Base-by-base conservation (phyloP, 2,329 filamentous ascomycete species). In the Xylariaceae sp. region DNA sequence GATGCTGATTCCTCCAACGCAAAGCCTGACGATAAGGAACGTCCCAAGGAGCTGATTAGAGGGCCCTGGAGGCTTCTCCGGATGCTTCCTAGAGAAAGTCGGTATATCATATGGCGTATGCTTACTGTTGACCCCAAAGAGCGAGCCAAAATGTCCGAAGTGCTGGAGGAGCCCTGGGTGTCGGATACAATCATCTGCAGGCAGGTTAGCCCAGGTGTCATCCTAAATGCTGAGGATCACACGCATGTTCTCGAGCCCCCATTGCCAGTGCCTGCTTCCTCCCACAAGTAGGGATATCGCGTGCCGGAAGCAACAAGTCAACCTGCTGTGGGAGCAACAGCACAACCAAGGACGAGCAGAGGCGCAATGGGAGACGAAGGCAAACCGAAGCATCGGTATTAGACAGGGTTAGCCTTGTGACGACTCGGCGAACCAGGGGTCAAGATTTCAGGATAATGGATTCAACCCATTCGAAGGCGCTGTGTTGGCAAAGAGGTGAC, bases 31-130 rank as follows among this genome's bases (percentile, higher is more conserved):
- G 40, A 43, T 34, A 51, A 50, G n/a, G 48, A 48, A 13, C 45
- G 54, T 23, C 80, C 76, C 56, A 83, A 80, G 55, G 84, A 89
- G 59, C 78, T 88, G 0, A 94, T 98, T 52, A 87, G 88, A 55
- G 92, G 92, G 0, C 92, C 92, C 2, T 94, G 90, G 85, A 78
- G 92, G 32, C 76, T 98, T 30, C 69, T 98, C 19, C 79, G 92
- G 29, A 70, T 97, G 24, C 70, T 98, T 8, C 92, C 92, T 1
- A 75, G 90, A 43, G 92, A 97, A 64, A 94, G 84, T 49, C 74
- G 92, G 36, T 83, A 90, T 58, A 88, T 98, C 47, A 84, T 98
- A 39, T 83, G 87, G 31, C 76, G 85, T 41, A 98, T 98, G 92
- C 75, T 98, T 24, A 88, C 92, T 55, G 73, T 96, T 35, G 80